A percentile compares a stretch with the other conserved stretches of the same genome.
These are phyloP conservation scores for Fusarium caatingaense DNA, from an alignment of 2,329 filamentous ascomycete species.

Conservation along the genomic window DNA sequence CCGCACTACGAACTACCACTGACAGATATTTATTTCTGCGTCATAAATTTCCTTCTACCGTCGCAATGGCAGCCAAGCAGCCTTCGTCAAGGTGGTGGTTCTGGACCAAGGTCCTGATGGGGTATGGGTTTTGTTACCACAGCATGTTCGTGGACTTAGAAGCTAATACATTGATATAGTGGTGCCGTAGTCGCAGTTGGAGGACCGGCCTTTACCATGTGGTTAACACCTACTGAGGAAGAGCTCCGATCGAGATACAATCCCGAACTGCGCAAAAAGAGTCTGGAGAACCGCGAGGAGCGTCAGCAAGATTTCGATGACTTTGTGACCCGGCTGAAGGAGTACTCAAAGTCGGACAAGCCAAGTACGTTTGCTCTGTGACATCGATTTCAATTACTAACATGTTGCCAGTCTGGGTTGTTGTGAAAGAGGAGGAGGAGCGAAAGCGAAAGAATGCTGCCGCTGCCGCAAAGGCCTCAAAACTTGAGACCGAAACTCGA, in stretches of 20 bases:
- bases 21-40: not conserved
- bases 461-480: constrained; percentile 51
- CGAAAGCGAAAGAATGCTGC: constrained; percentile 54
- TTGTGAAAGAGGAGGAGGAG: constrained; percentile 62
- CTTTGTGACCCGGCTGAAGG: constrained; percentile 85
- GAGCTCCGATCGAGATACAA: constrained; percentile 94
- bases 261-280: constrained; percentile 90
- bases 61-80: constrained; percentile 55
- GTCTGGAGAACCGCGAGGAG: constrained; percentile 80
- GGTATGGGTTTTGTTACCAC: constrained; percentile 62
- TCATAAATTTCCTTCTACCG: not conserved
- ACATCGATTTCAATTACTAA: constrained; percentile 22
- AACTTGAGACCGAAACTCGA: constrained; percentile 57
- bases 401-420: constrained; percentile 59
- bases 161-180: constrained; percentile 58
- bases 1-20: constrained; percentile 1
- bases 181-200: constrained; percentile 79
- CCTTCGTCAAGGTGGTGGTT: constrained; percentile 64
- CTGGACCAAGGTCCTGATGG: constrained; percentile 76
- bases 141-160: constrained; percentile 18
- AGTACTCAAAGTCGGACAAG: constrained; percentile 91
- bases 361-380: constrained; percentile 71
- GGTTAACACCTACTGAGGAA: constrained; percentile 85
- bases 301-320: constrained; percentile 88
- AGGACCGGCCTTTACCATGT: constrained; percentile 85